Conservation (phyloP, 768 basidiomycete species). For the Basidioascus undulatus region DNA sequence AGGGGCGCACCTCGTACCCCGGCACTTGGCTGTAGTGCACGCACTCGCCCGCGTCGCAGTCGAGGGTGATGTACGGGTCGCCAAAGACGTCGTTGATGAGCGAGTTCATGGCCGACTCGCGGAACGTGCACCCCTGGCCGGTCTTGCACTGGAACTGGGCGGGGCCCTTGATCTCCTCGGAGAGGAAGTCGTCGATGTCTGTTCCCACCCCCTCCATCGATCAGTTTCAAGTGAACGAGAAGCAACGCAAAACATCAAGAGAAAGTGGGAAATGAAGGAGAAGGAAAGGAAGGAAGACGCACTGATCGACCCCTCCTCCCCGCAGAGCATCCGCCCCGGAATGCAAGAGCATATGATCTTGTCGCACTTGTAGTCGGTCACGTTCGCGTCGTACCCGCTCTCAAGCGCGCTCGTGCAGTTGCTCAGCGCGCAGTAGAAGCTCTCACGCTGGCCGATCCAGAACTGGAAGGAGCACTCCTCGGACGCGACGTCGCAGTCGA, state of each 20-base stretch:
- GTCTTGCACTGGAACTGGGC: slow-evolving; percentile 56
- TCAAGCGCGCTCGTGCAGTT: slow-evolving; percentile 31
- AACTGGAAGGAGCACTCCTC: slow-evolving; percentile 81
- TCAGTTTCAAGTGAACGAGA: not conserved
- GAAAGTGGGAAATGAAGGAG: not conserved
- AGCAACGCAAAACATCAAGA: not conserved
- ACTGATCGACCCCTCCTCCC: slow-evolving; percentile 84
- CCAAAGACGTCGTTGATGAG: slow-evolving; percentile 86
- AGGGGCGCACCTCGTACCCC: slow-evolving; percentile 44
- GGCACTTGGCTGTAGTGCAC: slow-evolving; percentile 82
- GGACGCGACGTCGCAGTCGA: slow-evolving; percentile 48
- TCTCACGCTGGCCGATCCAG: slow-evolving; percentile 85
- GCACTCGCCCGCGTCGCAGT: slow-evolving; percentile 79
- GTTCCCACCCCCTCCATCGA: not conserved
- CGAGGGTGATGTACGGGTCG: slow-evolving; percentile 63
- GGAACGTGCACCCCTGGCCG: slow-evolving; percentile 58
- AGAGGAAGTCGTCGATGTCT: slow-evolving; percentile 89
- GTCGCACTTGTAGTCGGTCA: slow-evolving; percentile 54
- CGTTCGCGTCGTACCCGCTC: slow-evolving; percentile 38
- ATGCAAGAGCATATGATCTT: slow-evolving; percentile 75
- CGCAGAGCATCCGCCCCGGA: slow-evolving; percentile 83
- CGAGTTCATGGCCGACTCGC: slow-evolving; percentile 90
- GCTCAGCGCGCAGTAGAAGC: slow-evolving; percentile 77
- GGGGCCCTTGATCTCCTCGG: slow-evolving; percentile 71
- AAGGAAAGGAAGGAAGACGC: slow-evolving; percentile 15